Conservation (phyloP, 179 eudicot species). For the Amaranthus tricolor region DNA sequence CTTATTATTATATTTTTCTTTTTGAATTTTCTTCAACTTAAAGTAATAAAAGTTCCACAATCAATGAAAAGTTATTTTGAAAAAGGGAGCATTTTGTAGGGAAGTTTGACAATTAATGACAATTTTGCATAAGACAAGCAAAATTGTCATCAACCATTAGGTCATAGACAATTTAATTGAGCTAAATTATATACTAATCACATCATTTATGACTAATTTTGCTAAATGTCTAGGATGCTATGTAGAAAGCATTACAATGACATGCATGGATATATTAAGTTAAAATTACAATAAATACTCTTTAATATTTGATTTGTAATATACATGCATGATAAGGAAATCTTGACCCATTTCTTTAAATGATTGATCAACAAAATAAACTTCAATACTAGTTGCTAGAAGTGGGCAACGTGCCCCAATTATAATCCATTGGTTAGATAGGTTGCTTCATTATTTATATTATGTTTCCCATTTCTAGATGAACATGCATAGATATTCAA, state of each 20-base stretch:
- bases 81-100: background rate
- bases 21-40: background rate
- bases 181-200: constrained; percentile 13
- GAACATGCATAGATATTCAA: background rate
- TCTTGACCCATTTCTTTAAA: constrained; percentile 23
- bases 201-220: background rate
- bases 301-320: background rate
- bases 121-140: background rate
- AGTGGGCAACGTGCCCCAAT: constrained; percentile 20
- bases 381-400: constrained; percentile 4
- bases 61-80: background rate
- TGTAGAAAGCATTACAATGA: background rate
- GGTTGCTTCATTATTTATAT: background rate
- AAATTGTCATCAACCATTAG: background rate
- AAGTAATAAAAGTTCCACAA: background rate
- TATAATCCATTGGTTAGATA: background rate
- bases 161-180: background rate
- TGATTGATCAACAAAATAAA: constrained; percentile 22
- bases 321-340: constrained; percentile 11
- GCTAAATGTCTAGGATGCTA: background rate
- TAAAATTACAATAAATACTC: background rate
- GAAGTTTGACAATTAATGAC: background rate
- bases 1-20: background rate
- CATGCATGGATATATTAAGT: background rate
- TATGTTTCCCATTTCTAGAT: background rate